Percentiles rank a stretch among this genome's conserved stretches.
These are phyloP conservation scores for Fragaria iinumae DNA, from an alignment of 306 rosid genomes.

Conservation along the genomic window DNA sequence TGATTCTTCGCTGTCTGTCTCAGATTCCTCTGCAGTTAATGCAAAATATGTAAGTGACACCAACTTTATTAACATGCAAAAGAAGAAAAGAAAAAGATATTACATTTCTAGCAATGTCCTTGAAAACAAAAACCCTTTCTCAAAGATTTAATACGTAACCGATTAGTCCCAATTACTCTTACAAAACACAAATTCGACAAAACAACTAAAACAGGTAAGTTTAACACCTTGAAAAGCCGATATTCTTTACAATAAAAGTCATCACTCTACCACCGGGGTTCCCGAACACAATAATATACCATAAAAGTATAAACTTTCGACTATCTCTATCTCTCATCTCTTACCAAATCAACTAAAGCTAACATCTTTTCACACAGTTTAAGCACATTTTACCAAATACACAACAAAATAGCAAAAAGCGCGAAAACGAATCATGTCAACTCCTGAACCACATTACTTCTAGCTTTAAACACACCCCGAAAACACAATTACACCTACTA, in stretches of 20 bases:
- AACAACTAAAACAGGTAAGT: not conserved
- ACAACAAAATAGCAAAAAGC: not conserved
- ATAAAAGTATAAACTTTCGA: not conserved
- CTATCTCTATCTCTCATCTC: not conserved
- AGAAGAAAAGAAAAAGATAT: not conserved
- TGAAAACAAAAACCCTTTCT: not conserved
- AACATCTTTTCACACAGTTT: not conserved
- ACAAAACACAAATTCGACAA: not conserved
- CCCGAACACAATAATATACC: not conserved
- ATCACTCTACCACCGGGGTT: not conserved
- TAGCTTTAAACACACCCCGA: not conserved
- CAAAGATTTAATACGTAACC: not conserved
- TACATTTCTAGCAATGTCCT: not conserved
- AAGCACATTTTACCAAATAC: not conserved
- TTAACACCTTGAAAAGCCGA: not conserved
- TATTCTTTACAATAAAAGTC: not conserved
- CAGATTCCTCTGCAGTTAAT: slow-evolving; percentile 82
- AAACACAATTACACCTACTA: not conserved
- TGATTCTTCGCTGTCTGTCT: slow-evolving; percentile 93
- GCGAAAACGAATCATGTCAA: not conserved
- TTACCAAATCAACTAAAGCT: not conserved
- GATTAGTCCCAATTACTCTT: not conserved
- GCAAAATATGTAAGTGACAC: slow-evolving; percentile 16
- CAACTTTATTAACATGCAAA: not conserved
- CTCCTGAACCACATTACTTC: not conserved